Conservation (phyloP, 2,329 filamentous ascomycete species). For the Raffaelea arxii region DNA sequence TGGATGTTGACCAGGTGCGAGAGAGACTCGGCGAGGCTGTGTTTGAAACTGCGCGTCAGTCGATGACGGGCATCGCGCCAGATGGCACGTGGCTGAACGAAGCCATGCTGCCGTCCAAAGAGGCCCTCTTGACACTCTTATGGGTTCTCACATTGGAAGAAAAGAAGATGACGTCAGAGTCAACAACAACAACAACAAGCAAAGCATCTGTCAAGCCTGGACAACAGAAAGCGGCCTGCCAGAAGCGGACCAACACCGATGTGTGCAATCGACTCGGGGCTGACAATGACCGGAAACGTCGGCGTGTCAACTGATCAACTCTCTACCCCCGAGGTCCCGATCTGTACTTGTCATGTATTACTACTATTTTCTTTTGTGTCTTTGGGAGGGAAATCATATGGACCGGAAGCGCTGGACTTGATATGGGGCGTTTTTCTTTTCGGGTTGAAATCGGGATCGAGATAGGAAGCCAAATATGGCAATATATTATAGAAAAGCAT, state of each 20-base stretch:
- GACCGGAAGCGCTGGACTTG: no score
- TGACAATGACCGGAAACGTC: no score
- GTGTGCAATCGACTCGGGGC: no score
- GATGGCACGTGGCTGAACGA: slow-evolving; percentile 22
- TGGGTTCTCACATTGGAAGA: slow-evolving; percentile 36
- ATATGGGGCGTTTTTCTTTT: no score
- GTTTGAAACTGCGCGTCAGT: slow-evolving; percentile 18
- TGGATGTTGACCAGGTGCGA: slow-evolving; percentile 33
- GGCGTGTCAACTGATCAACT: no score
- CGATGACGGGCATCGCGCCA: slow-evolving; percentile 15
- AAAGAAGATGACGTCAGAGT: slow-evolving; percentile 19
- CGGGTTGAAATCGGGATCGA: no score
- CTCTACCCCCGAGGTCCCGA: no score
- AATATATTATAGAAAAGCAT: no score
- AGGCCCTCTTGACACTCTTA: slow-evolving; percentile 36
- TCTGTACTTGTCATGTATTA: no score
- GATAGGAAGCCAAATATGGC: no score
- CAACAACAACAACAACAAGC: not conserved
- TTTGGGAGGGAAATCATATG: no score
- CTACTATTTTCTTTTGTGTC: no score
- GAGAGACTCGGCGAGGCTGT: slow-evolving; percentile 20
- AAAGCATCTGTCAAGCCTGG: not conserved
- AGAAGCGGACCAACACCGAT: not conserved
- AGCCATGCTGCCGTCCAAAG: slow-evolving; percentile 33
- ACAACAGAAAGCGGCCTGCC: not conserved